phyloP scores from a whole-genome alignment of 2,329 filamentous ascomycete genomes.

The Leptosphaerulina australis region DNA sequence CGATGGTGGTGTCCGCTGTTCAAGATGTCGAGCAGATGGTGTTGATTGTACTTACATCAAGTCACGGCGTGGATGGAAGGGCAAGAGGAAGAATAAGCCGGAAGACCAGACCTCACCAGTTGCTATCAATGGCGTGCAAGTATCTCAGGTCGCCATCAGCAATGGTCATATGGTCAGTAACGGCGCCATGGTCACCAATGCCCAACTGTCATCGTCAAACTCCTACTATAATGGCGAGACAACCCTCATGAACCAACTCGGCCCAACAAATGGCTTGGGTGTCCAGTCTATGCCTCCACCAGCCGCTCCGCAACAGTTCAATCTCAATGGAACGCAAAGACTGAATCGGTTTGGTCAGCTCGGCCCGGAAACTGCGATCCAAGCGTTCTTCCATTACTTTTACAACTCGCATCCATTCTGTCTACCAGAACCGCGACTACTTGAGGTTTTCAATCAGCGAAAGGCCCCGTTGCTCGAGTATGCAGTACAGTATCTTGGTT shows the following conservation, averaged over 20 bases:
- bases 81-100: constrained; percentile 48
- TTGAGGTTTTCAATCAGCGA: constrained; percentile 50
- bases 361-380: constrained; percentile 39
- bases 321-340: constrained; percentile 42
- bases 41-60: constrained; percentile 59
- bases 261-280: constrained; percentile 29
- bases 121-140: constrained; percentile 30
- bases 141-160: constrained; percentile 22
- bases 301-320: constrained; percentile 31
- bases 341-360: constrained; percentile 37
- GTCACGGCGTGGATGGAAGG: constrained; percentile 58
- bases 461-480: constrained; percentile 55
- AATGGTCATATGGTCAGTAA: constrained; percentile 24
- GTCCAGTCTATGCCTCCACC: constrained; percentile 29
- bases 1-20: constrained; percentile 57
- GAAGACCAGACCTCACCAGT: constrained; percentile 38
- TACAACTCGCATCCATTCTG: constrained; percentile 62
- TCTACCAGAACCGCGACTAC: constrained; percentile 54
- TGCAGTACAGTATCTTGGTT: constrained; percentile 63
- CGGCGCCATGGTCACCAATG: constrained; percentile 20
- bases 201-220: constrained; percentile 40
- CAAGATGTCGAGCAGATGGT: constrained; percentile 54
- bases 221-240: constrained; percentile 39
- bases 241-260: constrained; percentile 32
- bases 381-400: constrained; percentile 58